These are phyloP conservation scores for Penicillium lagena DNA, from an alignment of 495 filamentous ascomycete species.

Conservation along the genomic window DNA sequence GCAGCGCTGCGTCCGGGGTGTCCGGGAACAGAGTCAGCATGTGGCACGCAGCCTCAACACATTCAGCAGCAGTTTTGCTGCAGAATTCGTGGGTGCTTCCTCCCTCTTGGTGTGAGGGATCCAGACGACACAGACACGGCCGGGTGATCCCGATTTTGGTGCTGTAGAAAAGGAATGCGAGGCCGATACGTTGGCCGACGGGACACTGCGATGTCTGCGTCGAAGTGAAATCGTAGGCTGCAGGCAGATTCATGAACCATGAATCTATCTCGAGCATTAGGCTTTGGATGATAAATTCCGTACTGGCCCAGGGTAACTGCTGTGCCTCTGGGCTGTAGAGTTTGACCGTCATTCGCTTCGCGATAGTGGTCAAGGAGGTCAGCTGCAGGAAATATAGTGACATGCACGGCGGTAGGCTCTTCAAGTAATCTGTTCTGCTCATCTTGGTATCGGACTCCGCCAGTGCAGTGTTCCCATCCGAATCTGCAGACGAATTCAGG, in stretches of 20 bases:
- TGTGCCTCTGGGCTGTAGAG: constrained; percentile 53
- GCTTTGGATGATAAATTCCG: constrained; percentile 33
- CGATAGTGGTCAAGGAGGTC: constrained; percentile 42
- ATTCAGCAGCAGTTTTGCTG: constrained; percentile 44
- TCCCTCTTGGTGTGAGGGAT: constrained; percentile 24
- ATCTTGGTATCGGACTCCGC: constrained; percentile 12
- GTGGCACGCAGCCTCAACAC: constrained; percentile 51
- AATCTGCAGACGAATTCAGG: constrained; percentile 18
- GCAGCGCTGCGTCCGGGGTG: constrained; percentile 21
- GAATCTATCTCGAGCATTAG: constrained; percentile 31
- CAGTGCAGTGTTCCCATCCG: constrained; percentile 14
- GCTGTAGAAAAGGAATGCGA: constrained; percentile 52
- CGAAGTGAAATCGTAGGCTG: constrained; percentile 32
- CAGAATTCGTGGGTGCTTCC: constrained; percentile 42
- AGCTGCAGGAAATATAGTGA: constrained; percentile 46
- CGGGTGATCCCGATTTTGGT: constrained; percentile 54
- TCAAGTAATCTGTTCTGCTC: constrained; percentile 18
- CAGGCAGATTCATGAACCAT: constrained; percentile 35
- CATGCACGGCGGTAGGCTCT: constrained; percentile 27
- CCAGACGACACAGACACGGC: constrained; percentile 52
- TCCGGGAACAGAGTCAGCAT: constrained; percentile 50
- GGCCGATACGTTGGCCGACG: constrained; percentile 34
- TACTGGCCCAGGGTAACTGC: constrained; percentile 45
- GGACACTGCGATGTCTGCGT: constrained; percentile 25
- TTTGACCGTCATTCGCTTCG: constrained; percentile 42